Conservation (phyloP, 78 protist species). For the Goniomonas avonlea region DNA sequence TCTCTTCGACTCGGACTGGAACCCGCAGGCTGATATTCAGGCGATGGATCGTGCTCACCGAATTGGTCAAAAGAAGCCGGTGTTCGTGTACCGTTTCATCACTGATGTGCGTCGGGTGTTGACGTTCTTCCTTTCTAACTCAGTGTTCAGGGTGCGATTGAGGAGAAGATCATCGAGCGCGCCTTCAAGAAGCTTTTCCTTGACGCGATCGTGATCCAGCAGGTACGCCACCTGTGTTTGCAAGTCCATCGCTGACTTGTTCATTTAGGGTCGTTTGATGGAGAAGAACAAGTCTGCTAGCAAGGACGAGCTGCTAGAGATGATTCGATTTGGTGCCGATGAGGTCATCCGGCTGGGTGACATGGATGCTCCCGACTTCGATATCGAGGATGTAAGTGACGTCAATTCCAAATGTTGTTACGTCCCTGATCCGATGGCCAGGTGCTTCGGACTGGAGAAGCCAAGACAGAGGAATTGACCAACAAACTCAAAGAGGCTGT, state of each 20-base stretch:
- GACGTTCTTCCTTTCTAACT: too few relatives aligned
- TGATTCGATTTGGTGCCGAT: slow-evolving; percentile 23
- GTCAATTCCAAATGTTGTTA: too few relatives aligned
- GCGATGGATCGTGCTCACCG: slow-evolving; percentile 96
- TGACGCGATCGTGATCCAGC: slow-evolving; percentile 93
- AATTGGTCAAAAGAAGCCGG: slow-evolving; percentile 93
- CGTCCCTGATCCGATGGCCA: too few relatives aligned
- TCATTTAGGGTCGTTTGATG: too few relatives aligned
- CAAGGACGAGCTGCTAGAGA: slow-evolving; percentile 26
- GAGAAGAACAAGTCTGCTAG: too few relatives aligned
- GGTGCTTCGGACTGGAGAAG: not conserved
- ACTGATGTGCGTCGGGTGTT: too few relatives aligned
- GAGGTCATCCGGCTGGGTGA: not conserved
- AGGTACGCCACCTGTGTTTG: slow-evolving; percentile 66
- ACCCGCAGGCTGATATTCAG: slow-evolving; percentile 95
- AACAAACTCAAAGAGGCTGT: not conserved
- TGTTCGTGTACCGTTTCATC: slow-evolving; percentile 77
- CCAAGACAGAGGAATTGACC: not conserved
- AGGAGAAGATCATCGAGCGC: slow-evolving; percentile 88
- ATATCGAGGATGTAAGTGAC: too few relatives aligned
- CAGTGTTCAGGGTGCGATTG: slow-evolving; percentile 71
- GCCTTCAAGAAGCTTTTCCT: slow-evolving; percentile 80
- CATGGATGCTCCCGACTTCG: slow-evolving; percentile 2
- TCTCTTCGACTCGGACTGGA: slow-evolving; percentile 95
- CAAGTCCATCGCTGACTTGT: too few relatives aligned